Evolutionary conservation across 768 basidiomycete species (phyloP).

Genomic region (Collybia sordida): DNA sequence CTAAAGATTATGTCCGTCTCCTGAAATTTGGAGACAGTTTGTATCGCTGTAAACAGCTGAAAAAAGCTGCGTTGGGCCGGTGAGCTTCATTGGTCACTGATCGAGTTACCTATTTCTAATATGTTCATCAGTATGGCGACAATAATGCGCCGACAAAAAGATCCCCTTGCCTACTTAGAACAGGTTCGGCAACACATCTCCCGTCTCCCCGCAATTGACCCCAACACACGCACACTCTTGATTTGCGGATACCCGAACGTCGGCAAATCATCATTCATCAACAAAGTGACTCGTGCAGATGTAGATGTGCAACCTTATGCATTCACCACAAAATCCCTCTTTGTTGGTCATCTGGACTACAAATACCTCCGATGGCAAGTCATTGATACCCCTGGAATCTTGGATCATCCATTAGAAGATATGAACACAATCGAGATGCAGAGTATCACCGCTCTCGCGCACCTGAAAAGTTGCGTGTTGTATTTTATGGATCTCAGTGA

Average conservation of each 20-base stretch:
- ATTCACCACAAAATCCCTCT: slow-evolving; percentile 98
- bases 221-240: slow-evolving; percentile 94
- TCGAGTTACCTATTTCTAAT: not conserved
- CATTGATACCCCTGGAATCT: slow-evolving; percentile 97
- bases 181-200: slow-evolving; percentile 99
- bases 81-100: slow-evolving; percentile 37
- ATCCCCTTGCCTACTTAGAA: slow-evolving; percentile 96
- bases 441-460: slow-evolving; percentile 96
- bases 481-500: slow-evolving; percentile 99
- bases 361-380: slow-evolving; percentile 99
- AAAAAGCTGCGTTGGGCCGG: slow-evolving; percentile 96
- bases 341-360: slow-evolving; percentile 98
- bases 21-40: slow-evolving; percentile 98
- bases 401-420: slow-evolving; percentile 97
- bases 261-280: slow-evolving; percentile 98
- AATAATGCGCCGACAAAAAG: slow-evolving; percentile 97
- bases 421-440: slow-evolving; percentile 99
- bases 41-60: slow-evolving; percentile 98
- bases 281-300: slow-evolving; percentile 98
- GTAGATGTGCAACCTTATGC: slow-evolving; percentile 99
- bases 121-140: slow-evolving; percentile 82
- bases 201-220: slow-evolving; percentile 97
- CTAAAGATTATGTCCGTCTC: slow-evolving; percentile 94
- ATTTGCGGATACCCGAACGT: slow-evolving; percentile 99
- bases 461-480: slow-evolving; percentile 89